phyloP scores from a whole-genome alignment of 768 basidiomycete species.

The Coprinopsis strossmayeri region DNA sequence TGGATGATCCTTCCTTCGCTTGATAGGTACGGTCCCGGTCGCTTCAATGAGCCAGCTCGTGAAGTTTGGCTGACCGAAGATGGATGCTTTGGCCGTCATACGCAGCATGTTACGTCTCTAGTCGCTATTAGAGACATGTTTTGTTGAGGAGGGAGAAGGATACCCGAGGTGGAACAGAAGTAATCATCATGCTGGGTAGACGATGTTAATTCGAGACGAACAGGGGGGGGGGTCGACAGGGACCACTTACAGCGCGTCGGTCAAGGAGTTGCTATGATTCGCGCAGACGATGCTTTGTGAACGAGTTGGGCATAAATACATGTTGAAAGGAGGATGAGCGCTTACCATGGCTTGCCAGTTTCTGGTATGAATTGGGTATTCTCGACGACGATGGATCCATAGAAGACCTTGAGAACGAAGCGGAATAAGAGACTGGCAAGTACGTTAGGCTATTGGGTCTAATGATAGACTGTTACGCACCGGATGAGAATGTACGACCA shows the following conservation, averaged over 20 bases:
- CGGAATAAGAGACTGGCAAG: conserved; percentile 59
- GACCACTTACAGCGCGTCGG: conserved; percentile 70
- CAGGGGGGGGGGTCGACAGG: neutral
- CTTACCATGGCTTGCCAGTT: conserved; percentile 70
- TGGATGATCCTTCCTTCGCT: conserved; percentile 63
- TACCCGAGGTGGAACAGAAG: conserved; percentile 66
- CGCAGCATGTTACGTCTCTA: conserved; percentile 76
- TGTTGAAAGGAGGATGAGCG: conserved; percentile 1
- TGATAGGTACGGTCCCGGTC: conserved; percentile 80
- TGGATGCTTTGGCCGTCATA: conserved; percentile 82
- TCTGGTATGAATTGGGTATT: conserved; percentile 64
- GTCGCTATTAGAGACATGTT: neutral
- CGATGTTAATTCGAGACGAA: no score
- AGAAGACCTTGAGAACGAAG: conserved; percentile 87
- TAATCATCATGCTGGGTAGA: conserved; percentile 58
- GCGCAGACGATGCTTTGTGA: conserved; percentile 66
- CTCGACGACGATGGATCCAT: conserved; percentile 83
- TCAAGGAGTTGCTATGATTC: conserved; percentile 83
- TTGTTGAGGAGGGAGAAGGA: conserved; percentile 8
- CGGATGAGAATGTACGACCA: conserved; percentile 57
- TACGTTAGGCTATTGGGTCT: neutral
- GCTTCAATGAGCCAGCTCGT: conserved; percentile 89
- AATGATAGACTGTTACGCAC: conserved; percentile 23
- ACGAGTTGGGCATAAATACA: neutral
- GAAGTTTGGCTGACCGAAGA: conserved; percentile 78